Base-by-base conservation (phyloP, 1,284 basidiomycete genomes). In the Papiliotrema laurentii region DNA sequence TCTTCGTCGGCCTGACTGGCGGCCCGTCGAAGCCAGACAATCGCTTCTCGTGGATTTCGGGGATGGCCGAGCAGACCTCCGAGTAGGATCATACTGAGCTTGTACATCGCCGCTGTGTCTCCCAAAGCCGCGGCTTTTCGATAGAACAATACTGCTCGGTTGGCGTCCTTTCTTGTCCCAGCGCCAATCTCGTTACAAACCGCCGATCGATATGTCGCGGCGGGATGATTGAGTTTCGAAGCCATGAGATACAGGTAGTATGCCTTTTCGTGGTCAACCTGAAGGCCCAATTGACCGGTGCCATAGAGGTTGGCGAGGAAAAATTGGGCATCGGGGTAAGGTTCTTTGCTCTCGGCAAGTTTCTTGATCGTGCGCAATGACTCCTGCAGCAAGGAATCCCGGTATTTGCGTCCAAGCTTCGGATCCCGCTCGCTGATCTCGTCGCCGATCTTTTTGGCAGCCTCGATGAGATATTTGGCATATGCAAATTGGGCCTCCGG, bases 171-270 rank as follows among this genome's bases (percentile, higher is more conserved):
- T 57, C 86, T 81, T 2, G 96, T 98, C n/a, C 96, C 96, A 1
- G 92, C 93, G n/a, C 96, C 96, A 50, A 98, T 89, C 73, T 98
- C 96, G 74, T 97, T 97, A 74, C 96, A 99, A 4, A 98, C 94
- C 3, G 93, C 96, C 27, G 97, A 93, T 39, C 96, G 87, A 69
- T 98, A 99, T 26, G 88, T 92, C 21, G 92, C 93, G 0, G 91
- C 83, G 0, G 96, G 83, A 67, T 98, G 91, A 68, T 97, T 96
- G 74, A 97, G 89, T 75, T 97, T 98, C 33, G 88, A 88, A 4
- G 94, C 94, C 75, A 97, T 93, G 28, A 98, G 80, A 66, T 97
- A 98, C n/a, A 98, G 79, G 71, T 96, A 91, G 73, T 97, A 99
- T 0, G 94, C 94, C 64, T 91, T 87, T 67, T 97, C 93, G 72